Base-by-base conservation (phyloP, 106 monocot genomes). In the Cymbidium sinense region DNA sequence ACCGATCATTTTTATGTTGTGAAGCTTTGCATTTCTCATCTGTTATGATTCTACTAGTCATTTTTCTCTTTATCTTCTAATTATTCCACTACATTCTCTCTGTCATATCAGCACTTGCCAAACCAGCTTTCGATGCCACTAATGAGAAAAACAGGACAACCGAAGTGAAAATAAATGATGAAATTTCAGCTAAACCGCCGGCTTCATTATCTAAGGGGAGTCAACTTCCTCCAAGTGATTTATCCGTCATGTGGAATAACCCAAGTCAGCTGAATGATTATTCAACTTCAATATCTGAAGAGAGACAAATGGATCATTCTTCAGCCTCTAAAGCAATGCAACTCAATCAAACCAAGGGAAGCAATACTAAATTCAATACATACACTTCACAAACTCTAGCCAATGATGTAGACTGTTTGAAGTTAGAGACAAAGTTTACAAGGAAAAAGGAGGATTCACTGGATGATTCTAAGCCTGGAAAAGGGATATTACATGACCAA, bases 381-480 rank as follows among this genome's bases (percentile, higher is more conserved):
- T 75, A 78, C 30, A 64, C 73, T 64, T 47, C 74, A 73, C 75
- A 78, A 77, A 67, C 21, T 50, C 70, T 86, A 37, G 15, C 62
- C 64, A 84, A 74, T 67, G 72, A 80, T 61, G 3, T 86, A 35
- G 74, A 70, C 30, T 67, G 76, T 54, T 27, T 92, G 41, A 83
- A 83, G 67, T 78, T 94, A 61, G 77, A 85, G 34, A 85, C 76
- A 34, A 84, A 65, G 13, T 5, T 67, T 7, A 23, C 70, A 31
- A 36, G 19, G 30, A 84, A 36, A 77, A 90, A 85, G 72, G 34
- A 70, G 72, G 51, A 76, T 70, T 78, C 77, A 76, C 30, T 28
- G 67, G 64, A 73, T 51, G 73, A 83, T 17, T 99, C 87, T 75
- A 89, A 90, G 51, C 89, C 87, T 70, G 95, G 92, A 79, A 87